Evolutionary conservation across 2,329 filamentous ascomycete genomes (phyloP).

Genomic region (Nakataea oryzae): DNA sequence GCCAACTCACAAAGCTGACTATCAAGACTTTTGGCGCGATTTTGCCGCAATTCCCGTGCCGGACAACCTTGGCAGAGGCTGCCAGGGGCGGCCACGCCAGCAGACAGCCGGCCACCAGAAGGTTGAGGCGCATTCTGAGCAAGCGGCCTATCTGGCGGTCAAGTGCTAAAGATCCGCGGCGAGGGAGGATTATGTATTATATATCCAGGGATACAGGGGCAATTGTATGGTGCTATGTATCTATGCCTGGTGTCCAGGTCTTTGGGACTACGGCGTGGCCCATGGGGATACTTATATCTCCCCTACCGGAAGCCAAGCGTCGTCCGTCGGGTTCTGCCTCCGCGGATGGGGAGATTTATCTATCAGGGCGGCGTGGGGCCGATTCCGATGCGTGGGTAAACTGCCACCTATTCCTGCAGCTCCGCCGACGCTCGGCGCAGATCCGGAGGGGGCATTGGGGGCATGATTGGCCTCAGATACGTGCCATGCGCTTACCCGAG

Average conservation of each 20-base stretch:
- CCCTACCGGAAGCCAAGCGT: neutral
- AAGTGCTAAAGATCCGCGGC: no score
- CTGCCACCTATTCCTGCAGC: neutral
- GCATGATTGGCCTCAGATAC: neutral
- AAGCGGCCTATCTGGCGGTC: neutral
- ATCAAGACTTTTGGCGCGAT: constrained; percentile 52
- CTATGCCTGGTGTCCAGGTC: neutral
- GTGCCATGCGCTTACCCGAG: no score
- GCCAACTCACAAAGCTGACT: constrained; percentile 43
- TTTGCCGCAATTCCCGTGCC: constrained; percentile 8
- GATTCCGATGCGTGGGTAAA: no score
- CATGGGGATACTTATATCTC: neutral
- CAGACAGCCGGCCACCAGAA: neutral
- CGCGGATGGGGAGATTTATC: neutral
- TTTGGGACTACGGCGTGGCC: neutral
- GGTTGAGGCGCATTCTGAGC: neutral
- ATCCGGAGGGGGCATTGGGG: neutral
- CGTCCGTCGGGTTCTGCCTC: neutral
- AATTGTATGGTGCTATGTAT: no score
- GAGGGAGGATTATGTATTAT: neutral
- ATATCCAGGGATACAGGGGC: neutral
- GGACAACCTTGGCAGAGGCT: neutral
- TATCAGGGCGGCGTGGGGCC: neutral
- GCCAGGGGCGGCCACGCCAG: neutral
- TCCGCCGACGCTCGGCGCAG: neutral